These are phyloP conservation scores for Globisporangium carolinianum DNA, from an alignment of 352 stramenopile species.

Conservation along the genomic window DNA sequence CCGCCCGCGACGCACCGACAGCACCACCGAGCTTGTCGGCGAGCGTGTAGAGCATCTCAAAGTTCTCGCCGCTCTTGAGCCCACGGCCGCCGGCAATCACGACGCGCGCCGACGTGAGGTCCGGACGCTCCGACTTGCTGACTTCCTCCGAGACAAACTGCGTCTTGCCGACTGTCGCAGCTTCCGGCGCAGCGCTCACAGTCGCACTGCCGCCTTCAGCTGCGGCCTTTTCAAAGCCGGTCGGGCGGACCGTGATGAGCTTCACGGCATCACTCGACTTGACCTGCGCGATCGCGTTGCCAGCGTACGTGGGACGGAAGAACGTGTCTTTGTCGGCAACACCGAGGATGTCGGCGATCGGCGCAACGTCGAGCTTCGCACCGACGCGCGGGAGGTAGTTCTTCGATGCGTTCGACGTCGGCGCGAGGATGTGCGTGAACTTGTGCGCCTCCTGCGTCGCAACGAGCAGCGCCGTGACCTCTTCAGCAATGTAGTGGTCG, in stretches of 20 bases:
- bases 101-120: slow-evolving; percentile 90
- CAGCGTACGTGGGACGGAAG: slow-evolving; percentile 81
- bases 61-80: slow-evolving; percentile 98
- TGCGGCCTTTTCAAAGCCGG: slow-evolving; percentile 96
- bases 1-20: slow-evolving; percentile 95
- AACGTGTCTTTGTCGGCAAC: slow-evolving; percentile 94
- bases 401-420: slow-evolving; percentile 94
- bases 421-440: slow-evolving; percentile 92
- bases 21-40: slow-evolving; percentile 97
- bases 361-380: slow-evolving; percentile 91
- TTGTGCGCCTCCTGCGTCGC: slow-evolving; percentile 50
- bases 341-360: slow-evolving; percentile 95
- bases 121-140: slow-evolving; percentile 93
- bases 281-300: slow-evolving; percentile 86
- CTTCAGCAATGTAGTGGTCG: slow-evolving; percentile 84
- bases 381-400: slow-evolving; percentile 95
- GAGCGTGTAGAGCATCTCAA: slow-evolving; percentile 95
- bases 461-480: slow-evolving; percentile 76
- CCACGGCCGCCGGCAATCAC: slow-evolving; percentile 96
- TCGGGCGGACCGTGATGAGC: slow-evolving; percentile 95
- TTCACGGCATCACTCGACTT: slow-evolving; percentile 89
- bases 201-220: slow-evolving; percentile 61
- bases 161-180: slow-evolving; percentile 55
- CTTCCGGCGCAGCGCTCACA: slow-evolving; percentile 59
- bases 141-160: slow-evolving; percentile 92